These are phyloP conservation scores for Fusarium vanettenii DNA, from an alignment of 2,329 filamentous ascomycete species.

Conservation along the genomic window DNA sequence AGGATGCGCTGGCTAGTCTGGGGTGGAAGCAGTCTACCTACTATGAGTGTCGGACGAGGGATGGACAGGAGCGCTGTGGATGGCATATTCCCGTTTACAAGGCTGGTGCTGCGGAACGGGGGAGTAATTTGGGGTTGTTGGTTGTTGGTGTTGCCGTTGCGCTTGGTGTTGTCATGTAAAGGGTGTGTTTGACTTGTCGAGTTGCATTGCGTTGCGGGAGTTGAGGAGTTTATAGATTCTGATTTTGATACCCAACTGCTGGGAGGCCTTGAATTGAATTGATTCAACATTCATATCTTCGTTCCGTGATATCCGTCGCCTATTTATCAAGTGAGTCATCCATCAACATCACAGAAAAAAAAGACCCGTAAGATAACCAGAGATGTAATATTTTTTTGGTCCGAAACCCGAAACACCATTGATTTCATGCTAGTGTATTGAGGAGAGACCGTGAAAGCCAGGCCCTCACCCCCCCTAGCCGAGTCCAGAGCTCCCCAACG, in stretches of 20 bases:
- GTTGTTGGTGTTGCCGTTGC: slow-evolving; percentile 22
- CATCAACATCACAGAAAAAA: not conserved
- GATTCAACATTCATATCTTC: not conserved
- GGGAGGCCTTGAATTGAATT: slow-evolving; percentile 18
- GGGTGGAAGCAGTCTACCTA: slow-evolving; percentile 50
- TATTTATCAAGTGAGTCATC: slow-evolving; percentile 15
- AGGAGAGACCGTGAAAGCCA: slow-evolving; percentile 46
- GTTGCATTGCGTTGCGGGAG: slow-evolving; percentile 12
- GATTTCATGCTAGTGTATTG: slow-evolving; percentile 57
- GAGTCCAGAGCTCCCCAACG: slow-evolving; percentile 43
- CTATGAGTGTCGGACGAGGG: slow-evolving; percentile 49
- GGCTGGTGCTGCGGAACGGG: slow-evolving; percentile 36
- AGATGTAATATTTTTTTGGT: slow-evolving; percentile 47
- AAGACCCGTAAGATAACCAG: slow-evolving; percentile 15
- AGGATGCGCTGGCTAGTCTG: slow-evolving; percentile 43
- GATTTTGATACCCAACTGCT: slow-evolving; percentile 36
- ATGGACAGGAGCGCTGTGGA: slow-evolving; percentile 47
- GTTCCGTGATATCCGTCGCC: not conserved
- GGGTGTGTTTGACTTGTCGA: slow-evolving; percentile 8
- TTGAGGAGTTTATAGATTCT: slow-evolving; percentile 29
- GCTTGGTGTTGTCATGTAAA: slow-evolving; percentile 17
- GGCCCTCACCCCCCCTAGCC: slow-evolving; percentile 42
- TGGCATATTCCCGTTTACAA: slow-evolving; percentile 51
- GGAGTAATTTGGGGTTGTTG: slow-evolving; percentile 29
- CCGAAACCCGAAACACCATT: slow-evolving; percentile 57